Evolutionary conservation across 202 grass and related monocot genomes (phyloP).

Genomic region (Panicum virgatum): DNA sequence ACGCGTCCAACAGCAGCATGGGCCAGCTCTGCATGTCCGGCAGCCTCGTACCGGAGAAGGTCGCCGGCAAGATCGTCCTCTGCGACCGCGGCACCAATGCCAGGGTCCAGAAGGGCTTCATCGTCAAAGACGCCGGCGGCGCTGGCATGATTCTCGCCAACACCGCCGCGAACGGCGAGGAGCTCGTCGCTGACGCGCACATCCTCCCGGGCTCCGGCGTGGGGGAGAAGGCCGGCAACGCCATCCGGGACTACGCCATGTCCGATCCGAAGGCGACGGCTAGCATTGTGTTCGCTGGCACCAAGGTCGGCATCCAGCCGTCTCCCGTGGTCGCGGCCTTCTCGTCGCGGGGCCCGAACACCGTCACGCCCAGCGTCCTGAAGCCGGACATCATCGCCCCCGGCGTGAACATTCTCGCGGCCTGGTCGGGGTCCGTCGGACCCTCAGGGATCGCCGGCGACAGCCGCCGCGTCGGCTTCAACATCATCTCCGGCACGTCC

Average conservation of each 20-base stretch:
- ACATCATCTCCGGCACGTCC: slow-evolving; percentile 94
- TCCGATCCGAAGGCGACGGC: slow-evolving; percentile 73
- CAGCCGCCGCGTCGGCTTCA: slow-evolving; percentile 67
- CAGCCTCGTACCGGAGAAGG: slow-evolving; percentile 78
- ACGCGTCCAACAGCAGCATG: slow-evolving; percentile 76
- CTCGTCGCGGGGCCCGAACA: slow-evolving; percentile 88
- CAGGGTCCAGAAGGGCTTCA: slow-evolving; percentile 85
- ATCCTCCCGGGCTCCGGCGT: slow-evolving; percentile 72
- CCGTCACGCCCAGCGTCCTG: slow-evolving; percentile 63
- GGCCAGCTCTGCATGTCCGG: slow-evolving; percentile 89
- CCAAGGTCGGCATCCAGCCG: slow-evolving; percentile 72
- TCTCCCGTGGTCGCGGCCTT: slow-evolving; percentile 93
- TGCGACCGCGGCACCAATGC: slow-evolving; percentile 90
- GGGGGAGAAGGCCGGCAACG: slow-evolving; percentile 67
- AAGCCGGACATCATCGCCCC: slow-evolving; percentile 93
- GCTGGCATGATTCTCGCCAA: slow-evolving; percentile 88
- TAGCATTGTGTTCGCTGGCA: slow-evolving; percentile 71
- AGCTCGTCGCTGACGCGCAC: slow-evolving; percentile 88
- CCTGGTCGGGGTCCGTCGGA: slow-evolving; percentile 70
- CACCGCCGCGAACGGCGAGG: slow-evolving; percentile 80
- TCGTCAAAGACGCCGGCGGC: slow-evolving; percentile 77
- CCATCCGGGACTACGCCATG: slow-evolving; percentile 57
- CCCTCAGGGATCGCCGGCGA: slow-evolving; percentile 67
- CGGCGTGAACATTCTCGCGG: slow-evolving; percentile 90
- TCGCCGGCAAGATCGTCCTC: slow-evolving; percentile 86